Evolutionary conservation across 208 protist genomes (phyloP).

Genomic region (Acanthamoeba triangularis): DNA sequence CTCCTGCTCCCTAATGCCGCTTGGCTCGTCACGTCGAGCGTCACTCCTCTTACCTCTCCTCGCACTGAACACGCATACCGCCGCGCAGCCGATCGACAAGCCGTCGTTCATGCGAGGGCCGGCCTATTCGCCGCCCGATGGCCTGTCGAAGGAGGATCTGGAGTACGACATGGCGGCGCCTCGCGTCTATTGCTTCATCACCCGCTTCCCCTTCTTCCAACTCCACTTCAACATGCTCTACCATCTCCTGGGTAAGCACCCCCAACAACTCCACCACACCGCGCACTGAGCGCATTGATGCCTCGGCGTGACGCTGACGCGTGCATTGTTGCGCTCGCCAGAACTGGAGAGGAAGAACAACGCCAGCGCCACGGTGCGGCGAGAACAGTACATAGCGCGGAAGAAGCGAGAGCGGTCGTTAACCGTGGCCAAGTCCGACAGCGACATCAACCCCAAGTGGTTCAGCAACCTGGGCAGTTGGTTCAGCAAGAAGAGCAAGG

Average conservation of each 20-base stretch:
- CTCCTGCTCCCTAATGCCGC: not conserved
- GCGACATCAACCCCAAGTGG: conserved; percentile 36
- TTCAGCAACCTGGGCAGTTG: conserved; percentile 23
- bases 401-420: not conserved
- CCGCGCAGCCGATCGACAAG: conserved; percentile 7
- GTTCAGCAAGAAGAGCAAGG: conserved; percentile 1
- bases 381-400: not conserved
- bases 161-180: conserved; percentile 24
- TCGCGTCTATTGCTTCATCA: conserved; percentile 57
- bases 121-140: not conserved
- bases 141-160: not conserved
- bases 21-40: not conserved
- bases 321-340: not conserved
- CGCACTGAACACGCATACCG: not conserved
- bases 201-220: conserved; percentile 65
- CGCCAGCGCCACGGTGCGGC: not conserved
- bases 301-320: no score
- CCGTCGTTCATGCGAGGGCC: conserved; percentile 21
- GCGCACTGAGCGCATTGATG: no score
- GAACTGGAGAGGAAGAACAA: conserved; percentile 22
- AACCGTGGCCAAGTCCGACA: not conserved
- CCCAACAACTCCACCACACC: not conserved
- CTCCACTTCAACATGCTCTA: conserved; percentile 63
- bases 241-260: not conserved
- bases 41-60: not conserved